These are phyloP conservation scores for Chlamydomonas sp. DNA, from an alignment of 139 green algal genomes.

Conservation along the genomic window DNA sequence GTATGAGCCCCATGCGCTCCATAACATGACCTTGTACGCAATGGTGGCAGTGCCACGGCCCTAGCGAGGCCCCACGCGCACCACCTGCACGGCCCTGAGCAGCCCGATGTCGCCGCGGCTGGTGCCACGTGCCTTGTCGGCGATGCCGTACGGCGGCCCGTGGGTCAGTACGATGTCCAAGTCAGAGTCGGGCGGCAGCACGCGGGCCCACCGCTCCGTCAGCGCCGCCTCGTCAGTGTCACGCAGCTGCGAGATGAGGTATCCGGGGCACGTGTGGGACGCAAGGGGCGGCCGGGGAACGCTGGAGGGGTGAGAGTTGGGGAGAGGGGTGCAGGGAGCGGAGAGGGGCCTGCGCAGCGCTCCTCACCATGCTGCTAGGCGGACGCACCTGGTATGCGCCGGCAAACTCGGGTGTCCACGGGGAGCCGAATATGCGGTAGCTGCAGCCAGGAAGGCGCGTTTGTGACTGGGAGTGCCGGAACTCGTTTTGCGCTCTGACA, in stretches of 20 bases:
- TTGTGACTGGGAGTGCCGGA: too few relatives aligned
- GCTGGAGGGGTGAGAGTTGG: neutral
- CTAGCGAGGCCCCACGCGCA: neutral
- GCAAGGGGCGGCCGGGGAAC: neutral
- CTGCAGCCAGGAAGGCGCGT: neutral
- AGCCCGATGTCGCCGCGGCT: conserved; percentile 36
- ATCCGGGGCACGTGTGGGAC: too few relatives aligned
- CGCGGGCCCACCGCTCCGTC: neutral
- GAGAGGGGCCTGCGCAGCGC: too few relatives aligned
- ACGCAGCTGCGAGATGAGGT: too few relatives aligned
- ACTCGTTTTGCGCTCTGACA: too few relatives aligned
- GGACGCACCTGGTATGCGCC: conserved; percentile 16
- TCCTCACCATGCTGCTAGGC: neutral
- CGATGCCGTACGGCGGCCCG: conserved; percentile 39
- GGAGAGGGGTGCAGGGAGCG: neutral
- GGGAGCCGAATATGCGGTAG: conserved; percentile 39
- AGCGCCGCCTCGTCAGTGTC: too few relatives aligned
- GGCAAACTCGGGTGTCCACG: conserved; percentile 38
- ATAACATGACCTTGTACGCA: too few relatives aligned
- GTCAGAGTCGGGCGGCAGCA: conserved; percentile 16
- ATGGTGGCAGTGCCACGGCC: too few relatives aligned
- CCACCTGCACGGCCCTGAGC: conserved; percentile 30
- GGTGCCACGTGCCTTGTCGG: conserved; percentile 4
- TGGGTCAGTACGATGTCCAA: conserved; percentile 50
- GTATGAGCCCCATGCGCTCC: too few relatives aligned